Conservation (phyloP, 257 asterid genomes). For the Lithospermum erythrorhizon region DNA sequence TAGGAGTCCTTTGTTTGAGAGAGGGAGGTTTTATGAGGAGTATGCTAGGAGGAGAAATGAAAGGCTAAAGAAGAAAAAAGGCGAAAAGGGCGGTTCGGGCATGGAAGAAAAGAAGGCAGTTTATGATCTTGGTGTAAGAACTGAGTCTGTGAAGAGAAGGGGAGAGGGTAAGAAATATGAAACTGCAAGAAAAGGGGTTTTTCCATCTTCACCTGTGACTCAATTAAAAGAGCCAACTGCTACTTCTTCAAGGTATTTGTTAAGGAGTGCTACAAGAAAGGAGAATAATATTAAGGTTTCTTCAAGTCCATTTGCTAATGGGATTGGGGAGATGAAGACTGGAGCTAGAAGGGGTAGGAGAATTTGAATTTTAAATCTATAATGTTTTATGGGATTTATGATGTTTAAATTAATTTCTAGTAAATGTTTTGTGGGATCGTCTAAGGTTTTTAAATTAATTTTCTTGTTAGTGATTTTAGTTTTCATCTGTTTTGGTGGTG, state of each 20-base stretch:
- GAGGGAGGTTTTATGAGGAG: conserved; percentile 78
- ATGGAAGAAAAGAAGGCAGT: conserved; percentile 36
- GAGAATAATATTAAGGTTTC: conserved; percentile 61
- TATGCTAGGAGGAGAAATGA: conserved; percentile 79
- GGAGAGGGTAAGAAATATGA: conserved; percentile 35
- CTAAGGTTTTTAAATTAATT: too few relatives aligned
- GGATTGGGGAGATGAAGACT: conserved; percentile 34
- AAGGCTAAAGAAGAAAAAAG: conserved; percentile 76
- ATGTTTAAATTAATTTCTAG: too few relatives aligned
- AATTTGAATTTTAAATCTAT: conserved; percentile 13
- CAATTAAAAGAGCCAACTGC: conserved; percentile 28
- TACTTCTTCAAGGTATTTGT: conserved; percentile 53
- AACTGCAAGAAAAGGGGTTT: conserved; percentile 35
- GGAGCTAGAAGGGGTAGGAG: conserved; percentile 36
- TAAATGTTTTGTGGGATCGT: too few relatives aligned
- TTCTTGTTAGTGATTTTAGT: too few relatives aligned
- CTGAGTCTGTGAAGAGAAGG: conserved; percentile 59
- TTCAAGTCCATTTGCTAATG: conserved; percentile 34
- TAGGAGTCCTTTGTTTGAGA: conserved; percentile 55
- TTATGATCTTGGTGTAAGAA: conserved; percentile 70
- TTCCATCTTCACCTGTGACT: conserved; percentile 41
- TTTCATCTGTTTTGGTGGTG: too few relatives aligned
- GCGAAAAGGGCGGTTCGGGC: conserved; percentile 21
- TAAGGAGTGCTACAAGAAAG: conserved; percentile 51
- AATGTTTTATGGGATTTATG: too few relatives aligned